These are phyloP conservation scores for Vicia faba DNA, from an alignment of 306 rosid genomes.

Conservation along the genomic window DNA sequence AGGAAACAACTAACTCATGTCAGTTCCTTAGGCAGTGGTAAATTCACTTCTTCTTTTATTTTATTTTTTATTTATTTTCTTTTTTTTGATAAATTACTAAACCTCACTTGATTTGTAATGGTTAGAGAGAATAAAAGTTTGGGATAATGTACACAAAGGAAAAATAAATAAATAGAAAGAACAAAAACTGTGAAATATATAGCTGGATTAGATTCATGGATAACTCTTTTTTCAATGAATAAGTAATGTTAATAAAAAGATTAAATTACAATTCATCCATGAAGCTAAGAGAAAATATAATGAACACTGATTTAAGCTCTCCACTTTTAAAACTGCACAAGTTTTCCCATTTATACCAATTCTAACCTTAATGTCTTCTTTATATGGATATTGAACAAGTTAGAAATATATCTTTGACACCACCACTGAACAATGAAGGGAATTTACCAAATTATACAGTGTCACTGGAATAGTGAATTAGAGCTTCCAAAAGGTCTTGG, in stretches of 20 bases:
- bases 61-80: too few relatives aligned
- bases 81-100: background rate
- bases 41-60: background rate
- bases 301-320: constrained; percentile 37
- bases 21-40: background rate
- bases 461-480: constrained; percentile 46
- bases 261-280: constrained; percentile 40
- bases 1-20: background rate
- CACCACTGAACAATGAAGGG: constrained; percentile 27
- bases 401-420: constrained; percentile 44
- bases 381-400: constrained; percentile 37
- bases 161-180: background rate
- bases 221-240: constrained; percentile 1
- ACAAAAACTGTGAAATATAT: constrained; percentile 7
- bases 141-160: background rate
- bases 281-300: constrained; percentile 26
- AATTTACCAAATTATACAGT: constrained; percentile 45
- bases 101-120: background rate
- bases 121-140: constrained; percentile 1
- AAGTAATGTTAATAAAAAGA: background rate
- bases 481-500: constrained; percentile 72
- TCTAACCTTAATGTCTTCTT: constrained; percentile 40
- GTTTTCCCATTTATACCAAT: constrained; percentile 38
- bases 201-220: background rate
- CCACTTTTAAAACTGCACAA: constrained; percentile 43